Conservation (phyloP, 2,329 filamentous ascomycete genomes). For the Arthroderma sp. region DNA sequence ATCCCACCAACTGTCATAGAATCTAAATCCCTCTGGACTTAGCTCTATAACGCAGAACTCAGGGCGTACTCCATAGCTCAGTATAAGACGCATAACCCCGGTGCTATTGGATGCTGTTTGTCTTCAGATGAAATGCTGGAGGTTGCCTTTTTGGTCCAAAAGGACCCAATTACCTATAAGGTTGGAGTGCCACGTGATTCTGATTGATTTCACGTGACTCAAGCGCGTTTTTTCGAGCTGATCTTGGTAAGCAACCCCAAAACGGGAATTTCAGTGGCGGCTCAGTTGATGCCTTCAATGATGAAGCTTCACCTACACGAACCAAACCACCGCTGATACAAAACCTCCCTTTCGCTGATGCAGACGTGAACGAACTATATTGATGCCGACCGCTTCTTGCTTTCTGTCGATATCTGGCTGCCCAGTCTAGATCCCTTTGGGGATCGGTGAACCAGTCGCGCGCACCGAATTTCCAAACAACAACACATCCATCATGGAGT, state of each 20-base stretch:
- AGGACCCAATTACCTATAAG: too few species aligned
- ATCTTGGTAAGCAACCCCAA: neutral
- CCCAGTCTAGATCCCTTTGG: constrained; percentile 7
- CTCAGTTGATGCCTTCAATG: neutral
- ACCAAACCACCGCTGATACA: neutral
- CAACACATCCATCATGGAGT: constrained; percentile 35
- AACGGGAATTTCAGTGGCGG: constrained; percentile 7
- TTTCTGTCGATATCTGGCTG: neutral
- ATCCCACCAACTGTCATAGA: too few species aligned
- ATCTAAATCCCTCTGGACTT: too few species aligned
- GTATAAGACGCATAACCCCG: too few species aligned
- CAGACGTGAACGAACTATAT: neutral
- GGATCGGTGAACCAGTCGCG: constrained; percentile 6
- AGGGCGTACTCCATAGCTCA: too few species aligned
- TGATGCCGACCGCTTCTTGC: neutral
- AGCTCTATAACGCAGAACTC: too few species aligned
- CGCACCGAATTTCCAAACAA: neutral
- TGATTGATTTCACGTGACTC: neutral
- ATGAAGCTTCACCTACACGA: neutral
- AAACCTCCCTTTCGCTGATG: neutral
- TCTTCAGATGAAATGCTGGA: too few species aligned
- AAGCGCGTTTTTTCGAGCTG: neutral
- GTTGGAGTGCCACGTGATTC: too few species aligned
- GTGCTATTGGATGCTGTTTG: too few species aligned
- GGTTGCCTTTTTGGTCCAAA: too few species aligned